Percentiles rank a stretch among this genome's conserved stretches.
Evolutionary conservation across 371 early-diverging fungal genomes (phyloP).

Genomic region (Mucor irregularis): DNA sequence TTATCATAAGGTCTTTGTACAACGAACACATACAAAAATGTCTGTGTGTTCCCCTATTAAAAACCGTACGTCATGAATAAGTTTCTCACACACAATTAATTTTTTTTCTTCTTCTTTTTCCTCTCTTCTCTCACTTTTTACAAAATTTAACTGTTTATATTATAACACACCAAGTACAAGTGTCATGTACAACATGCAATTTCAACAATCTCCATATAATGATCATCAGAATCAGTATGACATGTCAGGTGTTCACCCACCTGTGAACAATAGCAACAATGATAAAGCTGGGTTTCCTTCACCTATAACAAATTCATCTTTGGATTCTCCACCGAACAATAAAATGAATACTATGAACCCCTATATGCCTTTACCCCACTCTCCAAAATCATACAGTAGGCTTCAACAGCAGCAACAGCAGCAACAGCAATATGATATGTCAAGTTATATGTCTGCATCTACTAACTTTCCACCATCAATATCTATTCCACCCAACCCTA

Average conservation of each 20-base stretch:
- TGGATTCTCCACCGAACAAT: slow-evolving; percentile 39
- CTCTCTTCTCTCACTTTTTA: neutral
- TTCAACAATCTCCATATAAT: slow-evolving; percentile 19
- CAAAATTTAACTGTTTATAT: neutral
- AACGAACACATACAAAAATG: too few species aligned
- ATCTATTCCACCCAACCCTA: neutral
- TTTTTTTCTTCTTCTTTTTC: slow-evolving; percentile 2
- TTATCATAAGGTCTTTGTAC: neutral
- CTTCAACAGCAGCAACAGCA: neutral
- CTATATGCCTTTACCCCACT: slow-evolving; percentile 10
- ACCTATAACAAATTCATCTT: slow-evolving; percentile 36
- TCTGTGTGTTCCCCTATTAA: slow-evolving; percentile 11
- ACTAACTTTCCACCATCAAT: slow-evolving; percentile 10
- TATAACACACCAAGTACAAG: neutral
- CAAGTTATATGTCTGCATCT: slow-evolving; percentile 18
- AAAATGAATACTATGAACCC: slow-evolving; percentile 6
- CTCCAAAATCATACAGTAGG: slow-evolving; percentile 11
- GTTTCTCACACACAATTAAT: slow-evolving; percentile 6
- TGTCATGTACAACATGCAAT: slow-evolving; percentile 33
- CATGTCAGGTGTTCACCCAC: neutral
- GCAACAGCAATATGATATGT: slow-evolving; percentile 21
- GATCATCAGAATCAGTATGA: slow-evolving; percentile 15
- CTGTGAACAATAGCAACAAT: slow-evolving; percentile 1
- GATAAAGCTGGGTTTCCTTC: slow-evolving; percentile 33
- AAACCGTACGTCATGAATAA: neutral